These are phyloP conservation scores for Salix arbutifolia DNA, from an alignment of 345 rosid species.

Conservation along the genomic window DNA sequence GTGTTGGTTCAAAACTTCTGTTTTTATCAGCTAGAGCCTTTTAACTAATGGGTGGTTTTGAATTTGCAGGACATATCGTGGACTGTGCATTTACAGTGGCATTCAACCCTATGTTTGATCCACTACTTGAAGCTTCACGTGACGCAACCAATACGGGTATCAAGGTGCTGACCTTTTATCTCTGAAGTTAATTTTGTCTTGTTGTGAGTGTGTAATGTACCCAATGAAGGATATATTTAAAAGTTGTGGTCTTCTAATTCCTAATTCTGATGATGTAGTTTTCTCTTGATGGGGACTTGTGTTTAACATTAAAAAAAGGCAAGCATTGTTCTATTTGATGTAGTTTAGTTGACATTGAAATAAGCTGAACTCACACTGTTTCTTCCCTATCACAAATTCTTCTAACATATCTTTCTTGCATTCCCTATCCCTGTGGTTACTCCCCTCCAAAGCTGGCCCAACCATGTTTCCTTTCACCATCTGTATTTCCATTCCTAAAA, in stretches of 20 bases:
- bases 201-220: neutral
- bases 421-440: neutral
- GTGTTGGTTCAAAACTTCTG: neutral
- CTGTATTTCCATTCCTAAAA: neutral
- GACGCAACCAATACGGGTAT: conserved; percentile 97
- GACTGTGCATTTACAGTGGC: conserved; percentile 98
- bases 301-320: neutral
- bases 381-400: neutral
- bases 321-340: neutral
- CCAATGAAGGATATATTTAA: neutral
- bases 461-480: neutral
- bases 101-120: conserved; percentile 94
- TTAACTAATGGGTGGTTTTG: conserved; percentile 21
- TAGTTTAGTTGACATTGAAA: too few species aligned
- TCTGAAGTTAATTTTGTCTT: neutral
- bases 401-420: neutral
- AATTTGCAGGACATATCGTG: conserved; percentile 65
- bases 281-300: neutral
- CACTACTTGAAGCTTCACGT: conserved; percentile 86
- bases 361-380: neutral
- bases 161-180: conserved; percentile 49
- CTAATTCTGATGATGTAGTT: neutral
- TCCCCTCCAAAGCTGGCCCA: neutral
- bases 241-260: neutral
- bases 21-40: neutral